Base-by-base conservation (phyloP, 1,139 yeast genomes). In the Pneumocystis jirovecii region DNA sequence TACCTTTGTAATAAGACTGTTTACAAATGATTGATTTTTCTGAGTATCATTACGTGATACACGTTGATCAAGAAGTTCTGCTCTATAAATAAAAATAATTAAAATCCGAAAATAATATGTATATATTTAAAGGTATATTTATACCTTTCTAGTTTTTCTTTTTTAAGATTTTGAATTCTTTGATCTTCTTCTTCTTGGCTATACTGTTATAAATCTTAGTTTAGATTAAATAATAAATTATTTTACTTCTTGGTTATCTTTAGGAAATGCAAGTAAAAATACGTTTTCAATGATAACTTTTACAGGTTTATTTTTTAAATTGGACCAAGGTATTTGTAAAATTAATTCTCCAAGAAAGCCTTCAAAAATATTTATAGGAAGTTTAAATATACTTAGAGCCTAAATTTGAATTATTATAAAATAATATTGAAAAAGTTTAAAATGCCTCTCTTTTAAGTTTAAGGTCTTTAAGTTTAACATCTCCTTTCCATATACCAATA, bases 401-500 rank as follows among this genome's bases (percentile, higher is more conserved):
- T 68, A 29, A 31, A n/a, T 10, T 21, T 29, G 15, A 50, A 37
- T 17, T 17, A 35, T 45, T 7, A 42, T 15, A 15, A 61, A 19
- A 62, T 17, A 40, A 17, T 44, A 21, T 42, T 61, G 4, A 34
- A 21, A 37, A 31, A 59, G 50, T 19, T 21, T 19, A 31, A 68
- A 76, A 62, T 68, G 76, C 79, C 72, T 86, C 91, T 68, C 84
- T 82, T 75, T 89, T 89, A 67, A 95, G 79, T 68, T 86, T 82
- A 69, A 95, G 80, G 73, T 91, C 85, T 69, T 81, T 81, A 64
- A 95, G 79, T 73, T 89, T 89, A 62, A 91, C 98, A 79, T 93
- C 97, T 40, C 99, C 99, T 72, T 93, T 85, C 96, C 98, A 91
- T 60, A 95, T 91, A 1, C 97, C 98, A 66, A 93, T 91, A 72